These are phyloP conservation scores for Apostasia shenzhenica DNA, from an alignment of 106 monocot species.

Conservation along the genomic window DNA sequence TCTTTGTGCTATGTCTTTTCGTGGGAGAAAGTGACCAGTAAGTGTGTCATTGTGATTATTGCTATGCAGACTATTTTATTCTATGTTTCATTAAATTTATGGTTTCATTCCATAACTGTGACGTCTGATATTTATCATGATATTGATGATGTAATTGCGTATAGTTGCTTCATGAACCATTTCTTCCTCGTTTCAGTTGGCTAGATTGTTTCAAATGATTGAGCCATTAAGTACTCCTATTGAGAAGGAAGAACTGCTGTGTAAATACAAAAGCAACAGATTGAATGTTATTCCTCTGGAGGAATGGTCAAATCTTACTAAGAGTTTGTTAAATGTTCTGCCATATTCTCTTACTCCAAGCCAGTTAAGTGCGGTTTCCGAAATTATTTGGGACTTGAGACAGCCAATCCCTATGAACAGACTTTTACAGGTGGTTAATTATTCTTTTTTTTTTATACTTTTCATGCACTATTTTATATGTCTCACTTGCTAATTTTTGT, in stretches of 20 bases:
- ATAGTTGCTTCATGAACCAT: too few species aligned
- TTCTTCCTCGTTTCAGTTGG: constrained; percentile 50
- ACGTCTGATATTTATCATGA: too few species aligned
- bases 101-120: too few species aligned
- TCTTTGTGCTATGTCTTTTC: too few species aligned
- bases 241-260: constrained; percentile 74
- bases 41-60: too few species aligned
- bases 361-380: constrained; percentile 86
- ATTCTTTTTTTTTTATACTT: constrained; percentile 2
- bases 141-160: too few species aligned
- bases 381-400: constrained; percentile 94
- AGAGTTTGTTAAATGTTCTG: constrained; percentile 59
- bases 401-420: constrained; percentile 94
- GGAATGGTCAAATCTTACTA: constrained; percentile 72
- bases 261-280: constrained; percentile 54
- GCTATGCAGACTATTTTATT: too few species aligned
- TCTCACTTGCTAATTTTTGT: neutral
- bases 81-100: too few species aligned
- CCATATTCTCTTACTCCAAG: constrained; percentile 86
- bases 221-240: constrained; percentile 55
- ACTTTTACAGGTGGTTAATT: constrained; percentile 69
- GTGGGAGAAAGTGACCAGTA: too few species aligned
- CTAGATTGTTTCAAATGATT: constrained; percentile 92
- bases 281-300: constrained; percentile 37
- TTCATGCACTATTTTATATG: constrained; percentile 3